These are phyloP conservation scores for Aspergillus pseudoviridinutans DNA, from an alignment of 2,329 filamentous ascomycete genomes.

Conservation along the genomic window DNA sequence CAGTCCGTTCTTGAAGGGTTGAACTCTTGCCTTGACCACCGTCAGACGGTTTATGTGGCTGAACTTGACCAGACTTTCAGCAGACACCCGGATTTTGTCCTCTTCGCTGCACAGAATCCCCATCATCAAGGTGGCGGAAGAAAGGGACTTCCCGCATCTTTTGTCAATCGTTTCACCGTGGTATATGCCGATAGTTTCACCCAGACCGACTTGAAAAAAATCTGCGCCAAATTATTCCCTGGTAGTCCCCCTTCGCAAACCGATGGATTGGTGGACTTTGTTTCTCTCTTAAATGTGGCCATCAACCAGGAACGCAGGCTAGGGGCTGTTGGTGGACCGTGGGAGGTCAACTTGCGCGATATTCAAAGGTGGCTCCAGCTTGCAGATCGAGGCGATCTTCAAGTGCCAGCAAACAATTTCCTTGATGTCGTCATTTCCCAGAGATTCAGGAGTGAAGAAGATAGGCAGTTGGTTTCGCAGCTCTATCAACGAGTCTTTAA, in stretches of 20 bases:
- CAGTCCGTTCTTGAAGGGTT: conserved; percentile 94
- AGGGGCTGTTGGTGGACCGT: conserved; percentile 66
- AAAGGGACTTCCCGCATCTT: conserved; percentile 90
- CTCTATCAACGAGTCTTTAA: conserved; percentile 66
- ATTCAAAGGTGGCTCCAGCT: conserved; percentile 83
- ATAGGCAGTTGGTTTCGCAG: conserved; percentile 61
- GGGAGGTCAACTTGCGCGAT: conserved; percentile 94
- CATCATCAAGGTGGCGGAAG: conserved; percentile 95
- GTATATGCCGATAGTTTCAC: conserved; percentile 93
- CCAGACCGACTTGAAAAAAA: conserved; percentile 73
- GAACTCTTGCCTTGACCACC: conserved; percentile 93
- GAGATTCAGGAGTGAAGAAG: conserved; percentile 71
- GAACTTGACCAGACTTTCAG: conserved; percentile 93
- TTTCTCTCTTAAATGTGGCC: conserved; percentile 72
- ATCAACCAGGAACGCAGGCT: conserved; percentile 56
- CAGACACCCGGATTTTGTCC: conserved; percentile 81
- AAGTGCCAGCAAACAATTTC: conserved; percentile 68
- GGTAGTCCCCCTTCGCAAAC: conserved; percentile 57
- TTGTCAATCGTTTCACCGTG: conserved; percentile 96
- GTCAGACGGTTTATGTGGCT: conserved; percentile 91
- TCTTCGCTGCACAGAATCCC: conserved; percentile 96
- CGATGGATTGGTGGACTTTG: conserved; percentile 68
- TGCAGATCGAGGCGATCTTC: conserved; percentile 55
- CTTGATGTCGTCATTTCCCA: conserved; percentile 79
- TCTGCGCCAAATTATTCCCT: conserved; percentile 75